Base-by-base conservation (phyloP, 1,139 yeast species). In the Kodamaea arcana region DNA sequence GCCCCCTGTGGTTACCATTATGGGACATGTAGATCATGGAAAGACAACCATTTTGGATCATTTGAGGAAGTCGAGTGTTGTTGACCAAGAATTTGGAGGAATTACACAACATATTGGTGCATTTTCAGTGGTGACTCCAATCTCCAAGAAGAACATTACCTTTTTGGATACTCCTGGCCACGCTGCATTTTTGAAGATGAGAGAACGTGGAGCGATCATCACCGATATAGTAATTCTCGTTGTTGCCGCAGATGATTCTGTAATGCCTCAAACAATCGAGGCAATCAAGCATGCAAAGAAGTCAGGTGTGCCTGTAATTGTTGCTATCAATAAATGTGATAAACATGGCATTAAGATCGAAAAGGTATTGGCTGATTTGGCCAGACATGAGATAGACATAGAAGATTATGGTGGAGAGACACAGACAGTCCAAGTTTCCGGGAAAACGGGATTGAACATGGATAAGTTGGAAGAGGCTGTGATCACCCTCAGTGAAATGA, bases 21-120 rank as follows among this genome's bases (percentile, higher is more conserved):
- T 92, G 97, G 99, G 99, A 4, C 99, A 92, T 59, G 98, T 92
- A 27, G 99, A 92, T 58, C 99, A 92, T 54, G 99, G 99, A 1
- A 92, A 92, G 54, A 92, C 99, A 2, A 90, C 98, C 0, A 83
- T 92, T 44, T 69, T 92, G 40, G 98, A 94, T 54, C 76, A 79
- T 48, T 65, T 94, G 47, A 71, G 97, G 32, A 87, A 86, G 47
- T 82, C 95, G 0, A 77, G 88, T 0, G 78, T 92, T 7, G 97
- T 83, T 0, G 78, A 78, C 21, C 75, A 79, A 28, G 99, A 92
- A 52, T 86, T 82, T 56, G 99, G 99, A 32, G 98, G 99, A 15
- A 92, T 92, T 34, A 92, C 99, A 0, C 99, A 92, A 56, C 97
- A 90, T 55, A 92, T 92, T 41, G 98, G 98, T 54, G 98, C 98